Evolutionary conservation across 495 filamentous ascomycete species (phyloP).

Genomic region (Xylaria flabelliformis): DNA sequence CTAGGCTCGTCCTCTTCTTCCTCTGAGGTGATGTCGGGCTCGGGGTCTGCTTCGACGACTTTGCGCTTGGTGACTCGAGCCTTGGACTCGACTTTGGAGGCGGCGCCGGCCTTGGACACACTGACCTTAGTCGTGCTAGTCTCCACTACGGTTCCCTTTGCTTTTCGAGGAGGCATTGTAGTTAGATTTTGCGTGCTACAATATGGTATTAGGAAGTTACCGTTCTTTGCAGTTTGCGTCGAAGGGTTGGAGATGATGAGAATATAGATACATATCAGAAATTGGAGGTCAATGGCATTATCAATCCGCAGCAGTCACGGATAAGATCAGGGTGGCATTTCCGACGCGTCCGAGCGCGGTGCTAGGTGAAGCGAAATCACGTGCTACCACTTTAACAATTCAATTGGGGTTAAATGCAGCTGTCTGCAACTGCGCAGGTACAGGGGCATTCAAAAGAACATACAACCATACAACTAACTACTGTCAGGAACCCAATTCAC

Average conservation of each 20-base stretch:
- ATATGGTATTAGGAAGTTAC: not conserved
- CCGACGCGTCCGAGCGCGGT: constrained; percentile 16
- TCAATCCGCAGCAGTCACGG: not conserved
- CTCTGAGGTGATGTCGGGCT: constrained; percentile 11
- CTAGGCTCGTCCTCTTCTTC: constrained; percentile 25
- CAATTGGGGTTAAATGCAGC: not conserved
- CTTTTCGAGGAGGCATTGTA: constrained; percentile 35
- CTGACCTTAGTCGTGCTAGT: constrained; percentile 11
- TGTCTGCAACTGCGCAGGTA: not conserved
- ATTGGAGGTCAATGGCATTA: not conserved
- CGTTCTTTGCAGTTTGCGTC: not conserved
- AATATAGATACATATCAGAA: not conserved
- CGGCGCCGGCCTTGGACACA: constrained; percentile 14
- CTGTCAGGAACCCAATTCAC: not conserved
- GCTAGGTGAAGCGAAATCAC: constrained; percentile 6
- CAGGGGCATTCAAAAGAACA: not conserved
- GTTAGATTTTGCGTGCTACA: not conserved
- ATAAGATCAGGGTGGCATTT: constrained; percentile 4
- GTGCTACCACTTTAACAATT: not conserved
- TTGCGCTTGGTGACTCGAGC: constrained; percentile 35
- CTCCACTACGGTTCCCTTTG: constrained; percentile 28
- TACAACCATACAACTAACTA: no score
- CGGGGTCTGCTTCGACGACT: constrained; percentile 18
- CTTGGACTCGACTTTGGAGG: constrained; percentile 24
- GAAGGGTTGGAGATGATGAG: constrained; percentile 9